Evolutionary conservation across 495 filamentous ascomycete genomes (phyloP).

Genomic region (Trichocladium uniseriatum): DNA sequence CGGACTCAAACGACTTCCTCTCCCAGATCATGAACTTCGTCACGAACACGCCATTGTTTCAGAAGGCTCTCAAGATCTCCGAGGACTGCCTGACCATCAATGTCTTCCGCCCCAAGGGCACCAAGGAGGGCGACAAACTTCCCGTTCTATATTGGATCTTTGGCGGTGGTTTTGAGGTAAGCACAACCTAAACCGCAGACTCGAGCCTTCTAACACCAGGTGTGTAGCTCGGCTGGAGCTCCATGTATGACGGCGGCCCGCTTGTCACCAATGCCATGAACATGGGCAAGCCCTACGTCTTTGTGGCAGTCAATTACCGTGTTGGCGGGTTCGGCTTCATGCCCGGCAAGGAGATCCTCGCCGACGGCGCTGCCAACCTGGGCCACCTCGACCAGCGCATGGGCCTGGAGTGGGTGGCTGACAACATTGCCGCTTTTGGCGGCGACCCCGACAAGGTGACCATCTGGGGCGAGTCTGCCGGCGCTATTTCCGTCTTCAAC

Average conservation of each 20-base stretch:
- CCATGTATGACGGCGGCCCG: conserved; percentile 48
- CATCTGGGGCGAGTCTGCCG: conserved; percentile 67
- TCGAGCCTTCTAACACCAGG: neutral
- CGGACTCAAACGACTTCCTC: conserved; percentile 34
- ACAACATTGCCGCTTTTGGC: conserved; percentile 60
- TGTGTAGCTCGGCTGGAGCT: conserved; percentile 36
- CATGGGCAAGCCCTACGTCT: conserved; percentile 52
- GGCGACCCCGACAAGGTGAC: conserved; percentile 58
- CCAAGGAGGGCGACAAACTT: conserved; percentile 43
- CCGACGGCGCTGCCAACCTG: conserved; percentile 52
- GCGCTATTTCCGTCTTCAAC: conserved; percentile 60
- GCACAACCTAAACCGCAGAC: neutral
- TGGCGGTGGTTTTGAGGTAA: conserved; percentile 56
- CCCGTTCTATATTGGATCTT: conserved; percentile 70
- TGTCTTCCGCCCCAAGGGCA: conserved; percentile 53
- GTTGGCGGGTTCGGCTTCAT: conserved; percentile 53
- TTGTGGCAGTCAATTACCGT: conserved; percentile 56
- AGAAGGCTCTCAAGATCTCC: conserved; percentile 36
- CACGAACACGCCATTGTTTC: conserved; percentile 49
- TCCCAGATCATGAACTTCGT: conserved; percentile 44
- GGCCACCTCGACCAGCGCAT: conserved; percentile 60
- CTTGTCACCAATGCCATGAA: conserved; percentile 44
- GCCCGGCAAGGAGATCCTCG: conserved; percentile 52
- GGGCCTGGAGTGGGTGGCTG: conserved; percentile 54
- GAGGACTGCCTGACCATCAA: conserved; percentile 65